These are phyloP conservation scores for Aspergillus viridinutans DNA, from an alignment of 2,329 filamentous ascomycete species.

Conservation along the genomic window DNA sequence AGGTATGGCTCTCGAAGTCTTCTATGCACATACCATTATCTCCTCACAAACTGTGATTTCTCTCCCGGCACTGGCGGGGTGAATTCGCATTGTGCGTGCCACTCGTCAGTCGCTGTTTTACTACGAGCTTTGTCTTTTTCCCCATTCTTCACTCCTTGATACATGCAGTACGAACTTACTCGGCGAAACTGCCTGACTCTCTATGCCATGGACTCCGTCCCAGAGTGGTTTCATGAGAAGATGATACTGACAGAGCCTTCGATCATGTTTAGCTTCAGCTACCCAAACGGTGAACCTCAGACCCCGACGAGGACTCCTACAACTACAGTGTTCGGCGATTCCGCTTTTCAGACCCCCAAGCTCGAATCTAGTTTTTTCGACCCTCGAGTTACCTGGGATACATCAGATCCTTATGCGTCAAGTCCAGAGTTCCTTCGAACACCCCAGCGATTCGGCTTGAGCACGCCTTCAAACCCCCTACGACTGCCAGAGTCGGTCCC, in stretches of 20 bases:
- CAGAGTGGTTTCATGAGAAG: conserved; percentile 8
- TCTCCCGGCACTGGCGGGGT: neutral
- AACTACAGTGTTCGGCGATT: conserved; percentile 34
- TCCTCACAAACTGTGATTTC: neutral
- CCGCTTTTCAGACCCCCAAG: conserved; percentile 43
- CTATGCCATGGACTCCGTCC: conserved; percentile 5
- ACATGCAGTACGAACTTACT: neutral
- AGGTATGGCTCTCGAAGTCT: conserved; percentile 31
- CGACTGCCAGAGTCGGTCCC: conserved; percentile 12
- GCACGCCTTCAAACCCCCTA: conserved; percentile 28
- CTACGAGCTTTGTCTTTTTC: neutral
- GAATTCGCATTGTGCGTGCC: neutral
- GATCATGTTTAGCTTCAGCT: conserved; percentile 42
- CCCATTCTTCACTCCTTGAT: conserved; percentile 1
- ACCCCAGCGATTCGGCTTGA: conserved; percentile 36
- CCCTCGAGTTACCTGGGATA: conserved; percentile 44
- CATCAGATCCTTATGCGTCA: conserved; percentile 44
- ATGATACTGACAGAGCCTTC: conserved; percentile 33
- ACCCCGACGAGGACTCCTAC: conserved; percentile 45
- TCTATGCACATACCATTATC: neutral
- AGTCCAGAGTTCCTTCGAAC: conserved; percentile 44
- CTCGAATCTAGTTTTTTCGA: conserved; percentile 46
- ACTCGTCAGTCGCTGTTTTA: neutral
- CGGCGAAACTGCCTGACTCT: conserved; percentile 5
- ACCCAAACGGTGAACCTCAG: conserved; percentile 44